Evolutionary conservation across 768 basidiomycete species (phyloP).

Genomic region (Lentinula detonsa): DNA sequence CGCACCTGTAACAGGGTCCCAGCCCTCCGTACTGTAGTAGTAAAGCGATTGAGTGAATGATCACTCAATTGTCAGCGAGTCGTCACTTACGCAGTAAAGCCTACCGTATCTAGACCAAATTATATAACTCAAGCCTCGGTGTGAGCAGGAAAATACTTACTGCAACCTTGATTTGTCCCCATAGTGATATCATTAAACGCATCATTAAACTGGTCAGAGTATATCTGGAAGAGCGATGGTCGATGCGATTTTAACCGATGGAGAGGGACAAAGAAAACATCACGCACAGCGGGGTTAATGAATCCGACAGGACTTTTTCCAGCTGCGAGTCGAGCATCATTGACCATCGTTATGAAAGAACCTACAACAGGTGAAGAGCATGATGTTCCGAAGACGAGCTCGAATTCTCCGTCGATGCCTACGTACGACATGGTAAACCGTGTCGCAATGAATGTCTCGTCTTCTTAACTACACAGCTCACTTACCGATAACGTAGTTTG

Average conservation of each 20-base stretch:
- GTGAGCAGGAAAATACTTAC: conserved; percentile 12
- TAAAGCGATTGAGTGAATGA: neutral
- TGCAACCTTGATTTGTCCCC: conserved; percentile 35
- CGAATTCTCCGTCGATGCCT: conserved; percentile 33
- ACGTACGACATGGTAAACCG: neutral
- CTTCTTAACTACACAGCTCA: neutral
- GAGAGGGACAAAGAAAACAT: neutral
- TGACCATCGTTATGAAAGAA: conserved; percentile 43
- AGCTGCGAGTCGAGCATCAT: conserved; percentile 40
- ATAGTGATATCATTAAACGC: conserved; percentile 36
- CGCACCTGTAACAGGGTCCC: conserved; percentile 36
- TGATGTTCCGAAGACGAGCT: conserved; percentile 42
- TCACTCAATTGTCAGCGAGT: conserved; percentile 17
- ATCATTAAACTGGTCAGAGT: conserved; percentile 23
- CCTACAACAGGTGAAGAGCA: conserved; percentile 44
- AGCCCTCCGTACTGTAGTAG: conserved; percentile 25
- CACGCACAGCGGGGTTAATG: conserved; percentile 38
- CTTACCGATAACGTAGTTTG: conserved; percentile 34
- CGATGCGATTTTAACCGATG: neutral
- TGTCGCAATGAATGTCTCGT: neutral
- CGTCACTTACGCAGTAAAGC: neutral
- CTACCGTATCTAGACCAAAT: conserved; percentile 18
- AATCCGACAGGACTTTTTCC: conserved; percentile 43
- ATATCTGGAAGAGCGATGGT: conserved; percentile 20
- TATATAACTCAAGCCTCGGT: neutral